Percentiles rank a stretch among this genome's conserved stretches.
These are phyloP conservation scores for Geotrichum restrictum DNA, from an alignment of 1,139 yeast genomes.

Conservation along the genomic window DNA sequence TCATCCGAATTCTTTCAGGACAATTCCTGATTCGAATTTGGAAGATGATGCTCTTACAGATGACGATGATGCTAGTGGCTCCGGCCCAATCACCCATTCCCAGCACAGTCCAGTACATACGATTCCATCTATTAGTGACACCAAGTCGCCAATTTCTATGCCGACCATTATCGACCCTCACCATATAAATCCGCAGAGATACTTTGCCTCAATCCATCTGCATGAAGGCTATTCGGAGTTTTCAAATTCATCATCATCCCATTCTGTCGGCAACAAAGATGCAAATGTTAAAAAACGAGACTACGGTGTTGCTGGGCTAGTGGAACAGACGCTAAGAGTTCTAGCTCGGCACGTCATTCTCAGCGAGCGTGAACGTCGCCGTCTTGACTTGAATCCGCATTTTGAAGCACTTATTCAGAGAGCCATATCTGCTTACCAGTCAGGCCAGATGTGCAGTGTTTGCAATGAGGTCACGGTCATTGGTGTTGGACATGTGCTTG, in stretches of 20 bases:
- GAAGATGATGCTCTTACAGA: not conserved
- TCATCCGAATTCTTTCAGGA: slow-evolving; percentile 45
- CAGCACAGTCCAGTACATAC: not conserved
- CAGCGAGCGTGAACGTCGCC: slow-evolving; percentile 45
- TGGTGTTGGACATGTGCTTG: slow-evolving; percentile 53
- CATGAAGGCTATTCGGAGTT: not conserved
- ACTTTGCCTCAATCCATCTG: slow-evolving; percentile 17
- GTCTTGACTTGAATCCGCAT: slow-evolving; percentile 42
- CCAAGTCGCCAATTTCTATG: slow-evolving; percentile 21
- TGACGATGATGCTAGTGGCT: not conserved
- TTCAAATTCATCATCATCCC: too few species aligned
- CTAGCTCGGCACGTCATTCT: slow-evolving; percentile 46
- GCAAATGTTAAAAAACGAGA: too few species aligned
- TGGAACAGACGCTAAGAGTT: slow-evolving; percentile 44
- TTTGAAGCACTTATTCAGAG: slow-evolving; percentile 43
- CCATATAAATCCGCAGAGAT: slow-evolving; percentile 22
- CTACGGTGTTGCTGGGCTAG: slow-evolving; percentile 40
- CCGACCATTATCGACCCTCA: slow-evolving; percentile 29
- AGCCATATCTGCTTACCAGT: slow-evolving; percentile 46
- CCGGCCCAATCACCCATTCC: not conserved
- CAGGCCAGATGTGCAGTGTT: slow-evolving; percentile 50
- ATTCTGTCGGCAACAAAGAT: too few species aligned
- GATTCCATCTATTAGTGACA: slow-evolving; percentile 21
- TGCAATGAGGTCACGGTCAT: slow-evolving; percentile 47
- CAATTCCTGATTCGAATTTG: not conserved